Base-by-base conservation (phyloP, 1,139 yeast genomes). In the Pichia sp. region DNA sequence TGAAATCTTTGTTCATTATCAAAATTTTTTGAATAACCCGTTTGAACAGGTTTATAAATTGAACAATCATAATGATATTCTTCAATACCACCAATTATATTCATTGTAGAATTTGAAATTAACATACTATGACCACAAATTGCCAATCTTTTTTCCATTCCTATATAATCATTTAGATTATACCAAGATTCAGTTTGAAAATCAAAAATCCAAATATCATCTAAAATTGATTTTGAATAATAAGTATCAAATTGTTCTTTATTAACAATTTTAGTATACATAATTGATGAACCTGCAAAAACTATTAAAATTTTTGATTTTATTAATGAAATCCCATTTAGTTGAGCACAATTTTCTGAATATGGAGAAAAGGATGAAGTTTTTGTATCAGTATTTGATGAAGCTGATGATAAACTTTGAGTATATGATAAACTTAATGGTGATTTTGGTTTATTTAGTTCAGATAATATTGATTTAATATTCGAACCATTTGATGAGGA, bases 161-260 rank as follows among this genome's bases (percentile, higher is more conserved):
- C 34, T n/a, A 43, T 27, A 35, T 30, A 48, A 2, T 55, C 42
- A 6, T 45, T 39, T 4, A 54, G 33, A 28, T 54, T 46, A 8
- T 52, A 42, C 80, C 80, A 74, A 2, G 54, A 51, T 45, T 69
- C 73, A 1, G 60, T 53, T 30, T 62, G 65, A 30, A 73, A 51
- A 49, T 70, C 69, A 51, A 71, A 74, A 59, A 66, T 61, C 80
- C 80, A 74, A 53, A 67, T 52, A 53, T 73, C 78, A 24, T 75
- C 74, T 34, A 62, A 58, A 7, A 73, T 64, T 16, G 60, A 55
- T 12, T 43, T 48, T n/a, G 62, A 60, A 43, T 65, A 49, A 40
- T 46, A 55, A 6, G 36, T 26, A 32, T 38, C 44, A 24, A 41
- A 49, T 6, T 40, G 36, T 2, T 53, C 53, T 38, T 47, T 46